Conservation (phyloP, 371 early-diverging fungal genomes). For the Zopfochytrium polystomum region DNA sequence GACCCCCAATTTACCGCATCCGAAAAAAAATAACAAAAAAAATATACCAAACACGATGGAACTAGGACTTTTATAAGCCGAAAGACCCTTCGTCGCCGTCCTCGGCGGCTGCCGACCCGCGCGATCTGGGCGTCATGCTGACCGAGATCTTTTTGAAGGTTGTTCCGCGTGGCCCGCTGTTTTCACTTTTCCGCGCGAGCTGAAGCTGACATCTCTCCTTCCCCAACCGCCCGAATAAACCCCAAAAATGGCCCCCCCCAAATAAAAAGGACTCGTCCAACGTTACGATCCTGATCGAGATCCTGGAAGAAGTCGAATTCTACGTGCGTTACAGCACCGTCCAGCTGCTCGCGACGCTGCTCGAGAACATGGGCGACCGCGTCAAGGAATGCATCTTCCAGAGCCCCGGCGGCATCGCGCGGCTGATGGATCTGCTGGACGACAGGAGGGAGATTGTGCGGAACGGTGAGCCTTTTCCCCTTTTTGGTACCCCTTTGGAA, state of each 20-base stretch:
- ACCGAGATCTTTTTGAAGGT: constrained; percentile 32
- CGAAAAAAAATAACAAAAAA: too few species aligned
- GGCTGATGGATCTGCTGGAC: constrained; percentile 87
- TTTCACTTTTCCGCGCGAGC: not conserved
- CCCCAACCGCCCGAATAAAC: not conserved
- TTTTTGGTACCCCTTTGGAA: too few species aligned
- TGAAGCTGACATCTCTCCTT: not conserved
- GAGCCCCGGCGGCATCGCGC: constrained; percentile 83
- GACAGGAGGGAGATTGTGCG: constrained; percentile 91
- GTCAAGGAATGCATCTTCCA: constrained; percentile 85
- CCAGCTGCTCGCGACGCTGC: constrained; percentile 74
- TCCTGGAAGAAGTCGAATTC: constrained; percentile 87
- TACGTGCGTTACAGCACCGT: constrained; percentile 88
- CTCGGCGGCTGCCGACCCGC: too few species aligned
- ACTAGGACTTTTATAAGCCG: too few species aligned
- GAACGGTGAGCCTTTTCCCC: constrained; percentile 68
- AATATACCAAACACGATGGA: too few species aligned
- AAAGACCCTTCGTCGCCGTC: too few species aligned
- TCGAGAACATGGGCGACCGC: constrained; percentile 60
- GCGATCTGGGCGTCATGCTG: constrained; percentile 38
- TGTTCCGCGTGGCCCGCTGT: not conserved
- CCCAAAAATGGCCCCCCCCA: not conserved
- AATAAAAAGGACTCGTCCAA: constrained; percentile 62
- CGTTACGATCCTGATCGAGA: constrained; percentile 74
- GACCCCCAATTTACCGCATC: not conserved